Percentiles rank a stretch among this genome's conserved stretches.
Evolutionary conservation across 495 filamentous ascomycete species (phyloP).

Genomic region (Bacidia gigantensis): DNA sequence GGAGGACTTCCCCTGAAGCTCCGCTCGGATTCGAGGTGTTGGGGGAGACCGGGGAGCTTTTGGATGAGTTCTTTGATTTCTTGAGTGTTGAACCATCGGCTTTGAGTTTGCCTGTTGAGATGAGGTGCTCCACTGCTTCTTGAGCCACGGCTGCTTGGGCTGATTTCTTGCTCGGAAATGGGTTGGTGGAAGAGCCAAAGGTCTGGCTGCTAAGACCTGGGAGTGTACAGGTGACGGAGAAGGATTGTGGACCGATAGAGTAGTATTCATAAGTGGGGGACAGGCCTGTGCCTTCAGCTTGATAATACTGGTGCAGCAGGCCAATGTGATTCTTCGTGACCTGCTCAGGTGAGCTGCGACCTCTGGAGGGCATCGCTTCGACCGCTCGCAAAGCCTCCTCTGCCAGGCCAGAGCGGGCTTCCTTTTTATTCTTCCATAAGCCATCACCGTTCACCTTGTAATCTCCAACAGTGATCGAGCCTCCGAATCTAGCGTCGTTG

Average conservation of each 20-base stretch:
- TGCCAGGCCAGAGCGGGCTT: slow-evolving; percentile 13
- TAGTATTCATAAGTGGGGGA: slow-evolving; percentile 12
- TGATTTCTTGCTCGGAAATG: slow-evolving; percentile 22
- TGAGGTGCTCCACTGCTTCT: slow-evolving; percentile 19
- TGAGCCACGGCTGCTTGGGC: slow-evolving; percentile 17
- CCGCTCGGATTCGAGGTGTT: too few species aligned
- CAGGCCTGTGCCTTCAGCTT: background rate
- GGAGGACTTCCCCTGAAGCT: background rate
- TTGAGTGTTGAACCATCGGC: slow-evolving; percentile 9
- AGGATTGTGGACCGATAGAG: slow-evolving; percentile 5
- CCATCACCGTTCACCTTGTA: slow-evolving; percentile 7
- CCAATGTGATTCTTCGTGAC: slow-evolving; percentile 17
- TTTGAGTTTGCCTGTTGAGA: slow-evolving; percentile 11
- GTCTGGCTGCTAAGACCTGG: background rate
- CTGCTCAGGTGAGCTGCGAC: background rate
- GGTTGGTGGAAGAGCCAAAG: slow-evolving; percentile 7
- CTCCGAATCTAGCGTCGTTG: background rate
- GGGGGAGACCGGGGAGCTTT: too few species aligned
- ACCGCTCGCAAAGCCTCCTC: slow-evolving; percentile 9
- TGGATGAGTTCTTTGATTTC: background rate
- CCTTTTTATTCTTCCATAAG: slow-evolving; percentile 16
- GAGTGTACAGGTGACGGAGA: slow-evolving; percentile 14
- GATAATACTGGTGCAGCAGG: slow-evolving; percentile 14
- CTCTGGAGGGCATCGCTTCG: slow-evolving; percentile 9
- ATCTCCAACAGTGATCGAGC: slow-evolving; percentile 7